Evolutionary conservation across 2,329 filamentous ascomycete genomes (phyloP), one percentile per base, ranked within the genome.

Genomic region (Ceratocystis papillata): DNA sequence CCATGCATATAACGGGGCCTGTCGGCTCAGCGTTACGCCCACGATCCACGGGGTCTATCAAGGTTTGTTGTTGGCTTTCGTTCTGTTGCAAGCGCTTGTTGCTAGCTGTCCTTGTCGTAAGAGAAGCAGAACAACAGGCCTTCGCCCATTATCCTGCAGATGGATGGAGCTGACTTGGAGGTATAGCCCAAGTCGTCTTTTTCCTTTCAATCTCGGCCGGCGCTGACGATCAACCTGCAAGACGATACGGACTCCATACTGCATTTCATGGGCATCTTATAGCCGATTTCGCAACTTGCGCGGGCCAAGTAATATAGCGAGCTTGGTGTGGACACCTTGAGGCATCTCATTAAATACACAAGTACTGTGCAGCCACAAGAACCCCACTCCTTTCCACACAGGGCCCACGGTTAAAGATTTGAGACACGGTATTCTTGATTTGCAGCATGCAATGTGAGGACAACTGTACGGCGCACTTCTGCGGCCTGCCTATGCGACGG

Each of bases 361-460:
- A 59, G 53, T n/a, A 59, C 50, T 48, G 45, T 48, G 45, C 20
- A 25, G 53, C 46, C 28, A 30, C 53, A 59, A 4, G 15, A 59
- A n/a, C 10, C 37, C 37, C 37, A 3, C 37, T 41, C 10, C 37
- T 41, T 41, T 12, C 37, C 10, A 41, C 37, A 41, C 37, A 33
- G 10, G 30, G 30, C 22, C 30, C 4, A 22, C 25, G 12, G 22
- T 7, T 3, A 22, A 12, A 30, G 20, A 4, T 12, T 57, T 17
- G 17, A n/a, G 33, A 30, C 28, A 59, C 25, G 53, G 53, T 59
- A 22, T 59, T 59, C 37, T 59, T 59, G 25, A 25, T 20, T 7
- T 37, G 53, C 25, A 59, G 53, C 28, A 59, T 59, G 25, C 53
- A 59, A 59, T 59, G 53, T 59, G 28, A 30, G 28, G 53, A 59